A percentile compares a stretch with the other conserved stretches of the same genome.
phyloP scores from a whole-genome alignment of 2,329 filamentous ascomycete genomes.

The Parafenestella ontariensis region DNA sequence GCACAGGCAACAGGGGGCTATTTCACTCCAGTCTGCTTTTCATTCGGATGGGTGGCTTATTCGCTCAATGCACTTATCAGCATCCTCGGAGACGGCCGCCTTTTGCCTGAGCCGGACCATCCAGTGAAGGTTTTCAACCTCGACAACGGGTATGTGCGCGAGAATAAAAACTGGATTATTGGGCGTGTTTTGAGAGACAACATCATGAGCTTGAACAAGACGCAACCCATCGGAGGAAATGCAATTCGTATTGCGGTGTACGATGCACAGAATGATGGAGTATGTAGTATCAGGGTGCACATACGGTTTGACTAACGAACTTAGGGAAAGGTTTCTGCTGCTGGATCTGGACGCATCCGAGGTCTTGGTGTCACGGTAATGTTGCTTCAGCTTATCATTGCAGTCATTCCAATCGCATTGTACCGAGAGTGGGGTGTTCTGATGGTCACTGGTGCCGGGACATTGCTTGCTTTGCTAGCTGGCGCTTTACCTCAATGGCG shows the following conservation, averaged over 20 bases:
- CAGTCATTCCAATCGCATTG: not conserved
- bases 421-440: not conserved
- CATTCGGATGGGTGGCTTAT: constrained; percentile 53
- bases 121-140: not conserved
- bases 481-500: not conserved
- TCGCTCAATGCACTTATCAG: not conserved
- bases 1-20: constrained; percentile 39
- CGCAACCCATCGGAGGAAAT: not conserved
- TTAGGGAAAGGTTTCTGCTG: too few relatives aligned
- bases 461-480: not conserved
- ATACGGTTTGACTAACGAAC: too few relatives aligned
- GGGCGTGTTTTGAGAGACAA: not conserved
- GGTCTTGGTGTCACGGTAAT: not conserved
- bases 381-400: not conserved
- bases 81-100: not conserved
- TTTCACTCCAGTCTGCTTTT: constrained; percentile 47
- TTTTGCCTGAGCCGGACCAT: not conserved
- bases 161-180: not conserved
- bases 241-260: not conserved
- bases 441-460: not conserved
- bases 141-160: not conserved
- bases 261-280: not conserved
- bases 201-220: constrained; percentile 5
- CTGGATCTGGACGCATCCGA: too few relatives aligned
- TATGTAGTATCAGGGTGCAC: too few relatives aligned